Conservation (phyloP, 2,329 filamentous ascomycete species). For the Diplocarpon rosae region DNA sequence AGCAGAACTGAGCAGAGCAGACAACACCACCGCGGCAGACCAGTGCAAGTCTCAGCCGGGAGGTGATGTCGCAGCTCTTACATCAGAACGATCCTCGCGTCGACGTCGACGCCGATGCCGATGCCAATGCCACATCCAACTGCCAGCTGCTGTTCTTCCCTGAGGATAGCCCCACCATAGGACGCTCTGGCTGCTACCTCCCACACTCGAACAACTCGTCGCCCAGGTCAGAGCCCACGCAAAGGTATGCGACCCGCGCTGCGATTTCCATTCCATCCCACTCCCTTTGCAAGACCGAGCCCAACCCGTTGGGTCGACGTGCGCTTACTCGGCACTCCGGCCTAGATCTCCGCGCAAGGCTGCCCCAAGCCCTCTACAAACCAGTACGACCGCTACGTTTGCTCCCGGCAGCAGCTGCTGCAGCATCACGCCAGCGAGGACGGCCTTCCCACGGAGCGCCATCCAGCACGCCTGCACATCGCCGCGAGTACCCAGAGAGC, state of each 20-base stretch:
- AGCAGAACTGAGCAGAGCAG: neutral
- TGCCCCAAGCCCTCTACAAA: conserved; percentile 27
- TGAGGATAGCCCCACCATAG: conserved; percentile 24
- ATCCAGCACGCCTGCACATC: conserved; percentile 16
- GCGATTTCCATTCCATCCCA: conserved; percentile 1
- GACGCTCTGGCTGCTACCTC: conserved; percentile 17
- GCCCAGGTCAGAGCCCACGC: conserved; percentile 17
- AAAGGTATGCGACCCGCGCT: conserved; percentile 19
- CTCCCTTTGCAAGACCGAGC: neutral
- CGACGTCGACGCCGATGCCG: conserved; percentile 5
- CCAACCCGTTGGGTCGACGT: conserved; percentile 6
- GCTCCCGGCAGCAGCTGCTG: conserved; percentile 20
- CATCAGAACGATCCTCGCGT: conserved; percentile 23
- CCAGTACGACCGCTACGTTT: conserved; percentile 22
- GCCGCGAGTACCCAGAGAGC: conserved; percentile 27
- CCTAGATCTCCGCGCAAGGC: conserved; percentile 26
- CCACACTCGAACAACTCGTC: conserved; percentile 15
- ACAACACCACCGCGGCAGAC: no score
- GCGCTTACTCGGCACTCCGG: conserved; percentile 13
- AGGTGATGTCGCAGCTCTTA: conserved; percentile 26
- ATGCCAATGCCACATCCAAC: neutral
- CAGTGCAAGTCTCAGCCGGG: conserved; percentile 17
- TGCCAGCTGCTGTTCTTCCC: conserved; percentile 17
- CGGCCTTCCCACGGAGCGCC: conserved; percentile 18
- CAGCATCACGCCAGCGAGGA: conserved; percentile 26